Base-by-base conservation (phyloP, 257 asterid species). In the Przewalskia tangutica region DNA sequence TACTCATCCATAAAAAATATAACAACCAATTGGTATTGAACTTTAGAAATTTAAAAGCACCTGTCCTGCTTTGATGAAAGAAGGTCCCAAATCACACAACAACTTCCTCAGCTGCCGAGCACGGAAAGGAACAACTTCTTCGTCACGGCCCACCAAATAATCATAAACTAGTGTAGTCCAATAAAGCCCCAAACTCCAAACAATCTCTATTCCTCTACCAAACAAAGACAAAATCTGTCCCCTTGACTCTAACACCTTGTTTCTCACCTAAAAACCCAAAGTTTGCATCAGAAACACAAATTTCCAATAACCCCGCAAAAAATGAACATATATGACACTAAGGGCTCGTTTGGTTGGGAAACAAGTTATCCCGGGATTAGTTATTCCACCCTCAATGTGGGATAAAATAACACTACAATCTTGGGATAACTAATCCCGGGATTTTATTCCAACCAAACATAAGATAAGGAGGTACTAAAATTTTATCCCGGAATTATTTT, bases 51-150 rank as follows among this genome's bases (percentile, higher is more conserved):
- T 27, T 75, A 14, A 81, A 79, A 77, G 59, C 77, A 82, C 99
- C 99, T 96, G 99, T 77, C 99, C 99, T 86, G 98, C 98, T 90
- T 96, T 96, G 89, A 96, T 94, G 88, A 96, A 96, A 85, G 99
- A 94, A 84, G 99, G 98, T 66, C 99, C 99, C 89, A 96, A 83
- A 86, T 96, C 97, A 85, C 99, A 96, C 77, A 96, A 90, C 83
- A 96, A 91, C 85, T 90, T 91, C 88, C 99, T 90, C 85, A 96
- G 90, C 88, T 96, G 99, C 83, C 94, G 97, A 81, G 98, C 98
- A 36, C 99, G 98, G 83, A 93, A 94, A 71, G 99, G 98, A 86
- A 96, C 99, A 84, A 96, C 97, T 87, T 96, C 99, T 91, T 93
- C 93, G 82, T 96, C 99, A 36, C 99, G 97, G 11, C 99, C 99